A percentile compares a stretch with the other conserved stretches of the same genome.
phyloP scores from a whole-genome alignment of 2,329 filamentous ascomycete species.

The Hypoxylon sp. region DNA sequence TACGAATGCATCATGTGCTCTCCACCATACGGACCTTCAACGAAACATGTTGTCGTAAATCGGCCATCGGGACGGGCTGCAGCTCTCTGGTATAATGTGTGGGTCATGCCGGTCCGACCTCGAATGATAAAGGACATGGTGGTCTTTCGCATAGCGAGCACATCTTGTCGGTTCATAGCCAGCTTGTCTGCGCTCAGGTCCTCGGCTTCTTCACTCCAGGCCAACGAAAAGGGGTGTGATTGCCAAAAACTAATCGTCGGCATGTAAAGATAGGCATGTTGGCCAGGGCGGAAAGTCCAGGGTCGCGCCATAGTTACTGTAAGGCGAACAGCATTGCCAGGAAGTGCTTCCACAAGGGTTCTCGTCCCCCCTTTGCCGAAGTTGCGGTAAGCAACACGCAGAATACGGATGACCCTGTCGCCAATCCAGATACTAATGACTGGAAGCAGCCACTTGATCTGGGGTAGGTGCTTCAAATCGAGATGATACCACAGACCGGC shows the following conservation, averaged over 20 bases:
- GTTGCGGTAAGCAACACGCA: slow-evolving; percentile 75
- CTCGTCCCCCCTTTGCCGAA: slow-evolving; percentile 75
- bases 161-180: slow-evolving; percentile 71
- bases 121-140: slow-evolving; percentile 80
- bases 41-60: slow-evolving; percentile 74
- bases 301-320: slow-evolving; percentile 81
- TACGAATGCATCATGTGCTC: slow-evolving; percentile 80
- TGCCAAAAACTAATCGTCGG: slow-evolving; percentile 79
- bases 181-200: slow-evolving; percentile 67
- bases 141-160: slow-evolving; percentile 72
- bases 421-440: slow-evolving; percentile 76
- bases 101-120: slow-evolving; percentile 80
- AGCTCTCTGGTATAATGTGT: slow-evolving; percentile 77
- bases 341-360: slow-evolving; percentile 80
- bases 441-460: slow-evolving; percentile 71
- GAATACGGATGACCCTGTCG: slow-evolving; percentile 73
- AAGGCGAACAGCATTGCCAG: slow-evolving; percentile 80
- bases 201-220: slow-evolving; percentile 79
- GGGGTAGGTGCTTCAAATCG: slow-evolving; percentile 66
- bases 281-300: slow-evolving; percentile 82
- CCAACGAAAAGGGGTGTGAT: slow-evolving; percentile 84
- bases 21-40: slow-evolving; percentile 84
- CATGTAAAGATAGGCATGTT: slow-evolving; percentile 86
- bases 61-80: slow-evolving; percentile 71
- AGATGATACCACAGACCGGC: slow-evolving; percentile 78